Percentiles rank a stretch among this genome's conserved stretches.
These are phyloP conservation scores for Waitea zeae DNA, from an alignment of 1,284 basidiomycete genomes.

Conservation along the genomic window DNA sequence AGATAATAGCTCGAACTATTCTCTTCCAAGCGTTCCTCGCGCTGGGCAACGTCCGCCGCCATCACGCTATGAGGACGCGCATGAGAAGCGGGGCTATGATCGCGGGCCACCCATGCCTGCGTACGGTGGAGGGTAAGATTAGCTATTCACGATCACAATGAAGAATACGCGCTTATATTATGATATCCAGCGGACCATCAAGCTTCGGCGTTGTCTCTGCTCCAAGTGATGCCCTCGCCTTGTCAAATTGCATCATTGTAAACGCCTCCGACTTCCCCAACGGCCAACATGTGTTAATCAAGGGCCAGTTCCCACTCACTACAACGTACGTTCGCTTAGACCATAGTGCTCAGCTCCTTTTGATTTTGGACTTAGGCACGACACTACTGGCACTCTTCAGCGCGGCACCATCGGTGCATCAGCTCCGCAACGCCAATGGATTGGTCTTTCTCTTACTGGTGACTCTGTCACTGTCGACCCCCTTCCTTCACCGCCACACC, in stretches of 20 bases:
- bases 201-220: slow-evolving; percentile 41
- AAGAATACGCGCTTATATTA: not conserved
- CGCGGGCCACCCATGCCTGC: slow-evolving; percentile 18
- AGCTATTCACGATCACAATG: not conserved
- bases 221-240: slow-evolving; percentile 50
- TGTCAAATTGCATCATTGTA: slow-evolving; percentile 73
- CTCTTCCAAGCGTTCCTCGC: slow-evolving; percentile 10
- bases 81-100: slow-evolving; percentile 33
- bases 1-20: slow-evolving; percentile 10
- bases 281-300: slow-evolving; percentile 61
- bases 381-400: slow-evolving; percentile 51
- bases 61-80: slow-evolving; percentile 37
- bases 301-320: slow-evolving; percentile 52
- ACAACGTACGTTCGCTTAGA: slow-evolving; percentile 33
- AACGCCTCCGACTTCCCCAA: slow-evolving; percentile 58
- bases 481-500: slow-evolving; percentile 39
- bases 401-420: slow-evolving; percentile 53
- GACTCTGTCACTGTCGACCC: slow-evolving; percentile 61
- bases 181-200: no score
- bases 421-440: slow-evolving; percentile 69
- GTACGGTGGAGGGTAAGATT: not conserved
- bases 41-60: slow-evolving; percentile 15
- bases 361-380: slow-evolving; percentile 31
- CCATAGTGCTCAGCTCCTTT: not conserved
- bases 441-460: slow-evolving; percentile 63